Evolutionary conservation across 371 early-diverging fungal species (phyloP), one percentile per base, ranked within the genome.

Genomic region (Lichtheimia hyalospora): DNA sequence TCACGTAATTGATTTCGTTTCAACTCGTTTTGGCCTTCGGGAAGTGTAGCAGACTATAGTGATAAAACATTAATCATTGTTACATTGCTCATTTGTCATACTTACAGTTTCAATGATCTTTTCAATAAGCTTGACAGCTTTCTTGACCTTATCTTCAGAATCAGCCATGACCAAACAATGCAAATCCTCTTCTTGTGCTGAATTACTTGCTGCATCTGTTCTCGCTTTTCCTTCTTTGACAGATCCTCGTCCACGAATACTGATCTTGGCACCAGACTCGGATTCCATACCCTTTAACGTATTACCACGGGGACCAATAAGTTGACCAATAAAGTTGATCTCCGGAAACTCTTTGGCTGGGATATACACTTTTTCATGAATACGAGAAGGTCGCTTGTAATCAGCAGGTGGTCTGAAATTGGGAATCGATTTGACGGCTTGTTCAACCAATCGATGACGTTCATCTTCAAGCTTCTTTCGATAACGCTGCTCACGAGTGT

Each of bases 281-380:
- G 90, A 63, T 69, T 98, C 97, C 85, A 97, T 94, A 63, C 90
- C 90, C 68, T 96, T 96, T 48, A 96, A 77, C 0, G 97, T 96
- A 62, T 96, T 92, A 48, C 99, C 99, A 64, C 96, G 93, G 21
- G 99, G 99, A 18, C 99, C 97, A 68, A 97, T 94, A 53, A 98
- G 75, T 52, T 95, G 86, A 27, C 99, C 99, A 64, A 97, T 96
- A 73, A 98, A 98, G 76, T 97, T 97, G 61, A 97, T 93, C 39
- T 96, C 96, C 5, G 97, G 99, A 64, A 90, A 93, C 50, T 97
- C 96, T 62, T 88, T 92, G 42, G 88, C 92, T 40, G 99, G 99
- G 56, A 98, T 95, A 66, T 91, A 96, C n/a, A 94, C 85, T 73
- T 96, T 96, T 58, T 96, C 96, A 49, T 85, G 84, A 4, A 88